Conservation (phyloP, 495 filamentous ascomycete species). For the Elaphomyces granulatus region DNA sequence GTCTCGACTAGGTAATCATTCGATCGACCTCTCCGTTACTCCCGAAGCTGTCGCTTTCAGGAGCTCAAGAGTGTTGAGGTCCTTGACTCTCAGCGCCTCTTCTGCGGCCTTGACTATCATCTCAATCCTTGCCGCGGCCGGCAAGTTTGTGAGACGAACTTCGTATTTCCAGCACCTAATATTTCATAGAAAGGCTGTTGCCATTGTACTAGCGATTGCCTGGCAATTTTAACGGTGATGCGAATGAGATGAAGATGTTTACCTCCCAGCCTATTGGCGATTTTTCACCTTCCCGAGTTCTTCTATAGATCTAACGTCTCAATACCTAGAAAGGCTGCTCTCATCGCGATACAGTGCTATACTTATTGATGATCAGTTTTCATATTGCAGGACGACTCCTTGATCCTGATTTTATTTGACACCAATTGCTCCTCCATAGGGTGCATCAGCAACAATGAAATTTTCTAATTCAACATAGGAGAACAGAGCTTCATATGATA, state of each 20-base stretch:
- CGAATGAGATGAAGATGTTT: no score
- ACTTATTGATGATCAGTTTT: constrained; percentile 8
- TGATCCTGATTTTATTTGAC: constrained; percentile 16
- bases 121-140: constrained; percentile 54
- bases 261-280: constrained; percentile 97
- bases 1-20: constrained; percentile 42
- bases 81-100: constrained; percentile 73
- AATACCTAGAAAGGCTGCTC: constrained; percentile 61
- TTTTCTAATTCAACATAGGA: constrained; percentile 87
- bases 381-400: neutral
- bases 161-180: constrained; percentile 77
- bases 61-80: constrained; percentile 50
- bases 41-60: constrained; percentile 43
- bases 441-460: constrained; percentile 81
- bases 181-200: constrained; percentile 75
- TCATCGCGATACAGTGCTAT: constrained; percentile 83
- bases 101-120: constrained; percentile 86
- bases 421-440: constrained; percentile 92
- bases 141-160: constrained; percentile 55
- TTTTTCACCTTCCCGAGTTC: constrained; percentile 54
- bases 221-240: no score
- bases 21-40: constrained; percentile 44
- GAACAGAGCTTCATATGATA: constrained; percentile 84
- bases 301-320: constrained; percentile 74
- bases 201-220: constrained; percentile 12